Evolutionary conservation across 805 yeast species (phyloP), one percentile per base, ranked within the genome.

Genomic region (Wickerhamomyces chambardii): DNA sequence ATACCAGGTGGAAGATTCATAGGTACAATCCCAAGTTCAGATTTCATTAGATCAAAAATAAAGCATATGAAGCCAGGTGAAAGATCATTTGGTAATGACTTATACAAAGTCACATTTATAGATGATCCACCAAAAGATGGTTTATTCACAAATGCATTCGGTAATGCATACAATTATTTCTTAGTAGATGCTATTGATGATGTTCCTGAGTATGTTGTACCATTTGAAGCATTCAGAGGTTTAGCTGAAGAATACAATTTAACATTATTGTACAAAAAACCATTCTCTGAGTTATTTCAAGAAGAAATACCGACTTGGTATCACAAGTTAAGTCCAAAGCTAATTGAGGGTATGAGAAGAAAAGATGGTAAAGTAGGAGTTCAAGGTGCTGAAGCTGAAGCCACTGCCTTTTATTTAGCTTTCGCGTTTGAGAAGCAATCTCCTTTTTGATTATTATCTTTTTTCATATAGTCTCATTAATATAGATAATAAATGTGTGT

Each of bases 121-220:
- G 63, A 80, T 15, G 75, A 70, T 22, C 86, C 87, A 1, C 90
- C 94, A n/a, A 63, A 61, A 33, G 81, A 75, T 45, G 87, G 90
- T 2, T 75, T 72, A 32, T 85, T 84, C 50, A 62, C 75, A 9
- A 72, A 78, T 1, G 84, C 92, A 0, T 86, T 65, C 52, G 99
- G 98, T 0, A 83, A 89, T 56, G 68, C 74, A 48, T 92, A 92
- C 56, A 75, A 73, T 36, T 92, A 84, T 54, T 84, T 66, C 60
- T 62, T 92, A 39, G 78, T 78, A 44, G 98, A 92, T 61, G 98
- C 99, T 0, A 90, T 92, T 33, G 96, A 86, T 42, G 80, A 92
- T 48, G 96, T 92, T 17, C 97, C 97, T 0, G 99, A 92, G 52
- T 92, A 83, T 50, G 94, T 92, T 6, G 96, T 92, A 6, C 97